phyloP scores from a whole-genome alignment of 768 basidiomycete species.

The Suillus paluster region DNA sequence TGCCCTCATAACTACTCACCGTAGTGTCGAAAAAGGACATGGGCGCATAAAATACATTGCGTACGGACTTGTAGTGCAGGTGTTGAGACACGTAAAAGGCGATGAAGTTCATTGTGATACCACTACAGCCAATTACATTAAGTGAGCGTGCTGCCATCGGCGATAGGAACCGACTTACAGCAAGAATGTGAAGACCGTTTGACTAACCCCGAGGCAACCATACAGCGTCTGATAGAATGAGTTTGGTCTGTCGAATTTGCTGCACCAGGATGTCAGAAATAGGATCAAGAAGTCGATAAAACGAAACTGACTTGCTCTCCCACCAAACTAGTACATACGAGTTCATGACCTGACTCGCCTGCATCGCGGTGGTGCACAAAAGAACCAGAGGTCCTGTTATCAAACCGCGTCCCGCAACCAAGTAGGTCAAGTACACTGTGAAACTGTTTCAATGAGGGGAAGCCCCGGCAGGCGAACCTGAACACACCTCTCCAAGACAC shows the following conservation, averaged over 20 bases:
- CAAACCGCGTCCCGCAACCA: slow-evolving; percentile 56
- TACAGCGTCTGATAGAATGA: slow-evolving; percentile 71
- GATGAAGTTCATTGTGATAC: slow-evolving; percentile 56
- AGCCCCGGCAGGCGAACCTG: not conserved
- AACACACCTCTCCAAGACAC: slow-evolving; percentile 51
- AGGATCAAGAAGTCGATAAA: not conserved
- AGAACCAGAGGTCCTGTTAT: slow-evolving; percentile 56
- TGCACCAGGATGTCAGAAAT: slow-evolving; percentile 21
- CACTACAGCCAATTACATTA: slow-evolving; percentile 36
- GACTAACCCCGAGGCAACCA: slow-evolving; percentile 60
- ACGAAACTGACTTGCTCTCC: slow-evolving; percentile 56
- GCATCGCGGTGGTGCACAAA: slow-evolving; percentile 58
- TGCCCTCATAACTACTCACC: slow-evolving; percentile 31
- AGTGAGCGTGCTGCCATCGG: not conserved
- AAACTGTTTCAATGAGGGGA: not conserved
- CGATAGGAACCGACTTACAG: slow-evolving; percentile 42
- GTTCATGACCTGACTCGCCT: slow-evolving; percentile 62
- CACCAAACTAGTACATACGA: slow-evolving; percentile 76
- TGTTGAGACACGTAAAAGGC: slow-evolving; percentile 64
- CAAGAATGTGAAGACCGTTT: slow-evolving; percentile 60
- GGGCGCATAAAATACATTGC: slow-evolving; percentile 67
- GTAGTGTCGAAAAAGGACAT: slow-evolving; percentile 81
- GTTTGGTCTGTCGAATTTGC: slow-evolving; percentile 50
- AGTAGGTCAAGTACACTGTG: slow-evolving; percentile 62
- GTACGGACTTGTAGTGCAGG: slow-evolving; percentile 59